A percentile compares a stretch with the other conserved stretches of the same genome.
Evolutionary conservation across 2,329 filamentous ascomycete genomes (phyloP).

Genomic region (Xylariaceae sp.): DNA sequence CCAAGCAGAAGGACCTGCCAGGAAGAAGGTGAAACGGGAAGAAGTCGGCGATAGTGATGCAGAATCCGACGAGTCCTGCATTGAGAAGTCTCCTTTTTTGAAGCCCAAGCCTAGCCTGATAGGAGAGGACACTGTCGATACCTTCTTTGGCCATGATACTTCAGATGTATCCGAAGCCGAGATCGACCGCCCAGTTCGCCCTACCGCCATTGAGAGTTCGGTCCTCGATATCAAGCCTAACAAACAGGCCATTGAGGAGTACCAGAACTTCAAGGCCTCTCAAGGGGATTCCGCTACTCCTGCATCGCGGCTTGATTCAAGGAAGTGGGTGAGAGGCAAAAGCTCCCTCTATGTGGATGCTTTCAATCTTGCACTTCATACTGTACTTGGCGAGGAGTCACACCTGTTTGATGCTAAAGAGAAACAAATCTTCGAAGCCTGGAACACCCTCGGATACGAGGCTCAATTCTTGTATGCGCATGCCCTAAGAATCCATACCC

Average conservation of each 20-base stretch:
- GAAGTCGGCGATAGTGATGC: constrained; percentile 31
- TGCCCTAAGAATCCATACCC: background rate
- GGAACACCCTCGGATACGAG: constrained; percentile 73
- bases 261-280: constrained; percentile 65
- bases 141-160: constrained; percentile 34
- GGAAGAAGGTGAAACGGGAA: constrained; percentile 34
- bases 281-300: constrained; percentile 46
- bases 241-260: constrained; percentile 71
- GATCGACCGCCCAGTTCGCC: constrained; percentile 25
- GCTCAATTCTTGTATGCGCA: constrained; percentile 76
- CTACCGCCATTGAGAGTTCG: constrained; percentile 68
- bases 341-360: constrained; percentile 96
- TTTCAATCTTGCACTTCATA: constrained; percentile 88
- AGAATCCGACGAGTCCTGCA: constrained; percentile 29
- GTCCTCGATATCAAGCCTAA: constrained; percentile 65
- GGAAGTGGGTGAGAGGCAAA: constrained; percentile 68
- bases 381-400: constrained; percentile 81
- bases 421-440: constrained; percentile 69
- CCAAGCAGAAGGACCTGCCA: constrained; percentile 25
- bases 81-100: constrained; percentile 10
- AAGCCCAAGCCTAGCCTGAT: constrained; percentile 13
- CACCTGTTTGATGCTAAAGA: constrained; percentile 84
- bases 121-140: constrained; percentile 21
- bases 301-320: constrained; percentile 45
- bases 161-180: constrained; percentile 26